These are phyloP conservation scores for Pilobolus umbonatus DNA, from an alignment of 192 early-diverging fungal species.

Conservation along the genomic window DNA sequence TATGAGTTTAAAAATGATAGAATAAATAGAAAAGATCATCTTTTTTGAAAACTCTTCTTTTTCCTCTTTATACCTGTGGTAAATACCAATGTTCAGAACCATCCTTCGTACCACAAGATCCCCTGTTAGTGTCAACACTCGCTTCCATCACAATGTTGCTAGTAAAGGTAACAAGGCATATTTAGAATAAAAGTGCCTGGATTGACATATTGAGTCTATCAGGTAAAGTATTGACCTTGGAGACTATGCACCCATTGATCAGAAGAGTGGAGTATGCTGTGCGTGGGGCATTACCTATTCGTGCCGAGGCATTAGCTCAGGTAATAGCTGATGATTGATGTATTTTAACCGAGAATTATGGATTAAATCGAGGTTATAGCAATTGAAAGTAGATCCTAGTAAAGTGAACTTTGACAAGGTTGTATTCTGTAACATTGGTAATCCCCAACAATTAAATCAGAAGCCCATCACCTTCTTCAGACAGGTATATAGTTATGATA, in stretches of 20 bases:
- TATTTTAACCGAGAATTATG: not conserved
- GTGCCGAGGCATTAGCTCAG: conserved; percentile 75
- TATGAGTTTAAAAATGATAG: no score
- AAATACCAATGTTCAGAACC: conserved; percentile 4
- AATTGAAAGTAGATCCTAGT: conserved; percentile 39
- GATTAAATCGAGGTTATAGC: conserved; percentile 8
- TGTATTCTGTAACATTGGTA: conserved; percentile 86
- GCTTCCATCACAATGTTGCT: not conserved
- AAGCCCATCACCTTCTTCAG: conserved; percentile 95
- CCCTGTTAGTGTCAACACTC: no score
- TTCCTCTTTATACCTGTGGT: not conserved
- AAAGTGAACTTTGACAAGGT: conserved; percentile 65
- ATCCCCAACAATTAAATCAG: conserved; percentile 87
- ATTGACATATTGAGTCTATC: not conserved
- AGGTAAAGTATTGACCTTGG: conserved; percentile 63
- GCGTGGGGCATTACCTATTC: conserved; percentile 90
- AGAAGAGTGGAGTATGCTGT: conserved; percentile 90
- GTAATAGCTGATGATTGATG: conserved; percentile 28
- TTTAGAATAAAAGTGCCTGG: not conserved
- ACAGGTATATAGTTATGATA: conserved; percentile 52
- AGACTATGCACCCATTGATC: conserved; percentile 69
- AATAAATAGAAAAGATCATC: no score
- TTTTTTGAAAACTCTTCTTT: not conserved
- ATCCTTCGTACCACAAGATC: conserved; percentile 3
- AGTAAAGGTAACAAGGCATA: not conserved